Percentiles rank a stretch among this genome's conserved stretches.
Evolutionary conservation across 1,139 yeast species (phyloP).

Genomic region (Diutina siamensis): DNA sequence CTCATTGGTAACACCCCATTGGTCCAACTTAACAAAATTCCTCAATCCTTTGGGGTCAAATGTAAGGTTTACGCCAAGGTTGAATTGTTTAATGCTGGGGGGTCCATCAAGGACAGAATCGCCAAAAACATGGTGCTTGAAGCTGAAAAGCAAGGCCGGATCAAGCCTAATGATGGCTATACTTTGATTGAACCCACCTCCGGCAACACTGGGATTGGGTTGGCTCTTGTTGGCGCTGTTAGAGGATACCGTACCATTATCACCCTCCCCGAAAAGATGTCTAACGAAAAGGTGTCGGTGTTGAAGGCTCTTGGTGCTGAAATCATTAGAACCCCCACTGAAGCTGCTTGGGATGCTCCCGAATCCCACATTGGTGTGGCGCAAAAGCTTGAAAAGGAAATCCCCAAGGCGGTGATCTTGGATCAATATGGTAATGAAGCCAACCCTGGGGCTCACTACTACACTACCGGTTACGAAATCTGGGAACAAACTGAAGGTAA

Average conservation of each 20-base stretch:
- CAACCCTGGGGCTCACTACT: slow-evolving; percentile 78
- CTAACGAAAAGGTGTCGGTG: slow-evolving; percentile 81
- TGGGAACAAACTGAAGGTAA: slow-evolving; percentile 73
- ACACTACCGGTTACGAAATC: slow-evolving; percentile 78
- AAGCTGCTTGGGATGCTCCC: slow-evolving; percentile 90
- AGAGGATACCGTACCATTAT: slow-evolving; percentile 81
- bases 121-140: slow-evolving; percentile 65
- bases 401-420: slow-evolving; percentile 75
- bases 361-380: slow-evolving; percentile 91
- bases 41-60: slow-evolving; percentile 66
- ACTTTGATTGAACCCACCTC: slow-evolving; percentile 86
- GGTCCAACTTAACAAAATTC: slow-evolving; percentile 63
- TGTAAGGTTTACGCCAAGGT: slow-evolving; percentile 49
- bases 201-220: slow-evolving; percentile 83
- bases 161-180: slow-evolving; percentile 58
- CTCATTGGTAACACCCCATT: slow-evolving; percentile 80
- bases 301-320: slow-evolving; percentile 87
- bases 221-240: slow-evolving; percentile 80
- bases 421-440: slow-evolving; percentile 75
- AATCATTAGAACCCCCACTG: slow-evolving; percentile 85
- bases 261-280: slow-evolving; percentile 87
- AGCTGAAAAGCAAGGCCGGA: slow-evolving; percentile 69
- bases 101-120: slow-evolving; percentile 59
- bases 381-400: slow-evolving; percentile 66
- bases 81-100: slow-evolving; percentile 60